Conservation (phyloP, 768 basidiomycete genomes). For the Calvatia gigantea region DNA sequence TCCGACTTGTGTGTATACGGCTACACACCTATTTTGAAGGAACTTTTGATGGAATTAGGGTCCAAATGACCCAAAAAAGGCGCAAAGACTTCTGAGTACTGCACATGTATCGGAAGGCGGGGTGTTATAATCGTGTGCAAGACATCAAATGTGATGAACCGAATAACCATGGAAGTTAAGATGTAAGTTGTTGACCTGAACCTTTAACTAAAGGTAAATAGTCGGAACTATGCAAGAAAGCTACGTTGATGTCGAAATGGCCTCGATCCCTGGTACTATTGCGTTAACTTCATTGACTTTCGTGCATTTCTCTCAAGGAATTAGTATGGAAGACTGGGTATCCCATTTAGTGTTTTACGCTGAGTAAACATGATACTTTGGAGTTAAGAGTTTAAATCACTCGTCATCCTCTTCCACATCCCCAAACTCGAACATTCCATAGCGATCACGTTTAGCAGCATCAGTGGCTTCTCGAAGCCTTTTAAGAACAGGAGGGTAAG, state of each 20-base stretch:
- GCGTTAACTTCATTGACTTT: too few species aligned
- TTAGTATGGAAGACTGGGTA: too few species aligned
- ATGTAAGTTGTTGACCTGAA: not conserved
- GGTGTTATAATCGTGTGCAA: slow-evolving; percentile 74
- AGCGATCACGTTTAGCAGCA: slow-evolving; percentile 69
- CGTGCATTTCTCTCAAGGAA: too few species aligned
- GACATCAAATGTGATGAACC: slow-evolving; percentile 75
- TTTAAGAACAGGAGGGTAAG: slow-evolving; percentile 67
- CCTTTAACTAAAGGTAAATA: too few species aligned
- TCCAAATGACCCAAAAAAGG: slow-evolving; percentile 63
- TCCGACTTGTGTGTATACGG: not conserved
- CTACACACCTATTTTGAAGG: slow-evolving; percentile 57
- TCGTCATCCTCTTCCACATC: slow-evolving; percentile 83
- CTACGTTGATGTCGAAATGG: too few species aligned
- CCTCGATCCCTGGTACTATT: not conserved
- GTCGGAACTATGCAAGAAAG: too few species aligned
- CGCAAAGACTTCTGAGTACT: slow-evolving; percentile 61
- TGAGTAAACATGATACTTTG: not conserved
- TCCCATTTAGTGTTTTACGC: too few species aligned
- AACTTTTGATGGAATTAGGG: slow-evolving; percentile 45
- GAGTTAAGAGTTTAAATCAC: not conserved
- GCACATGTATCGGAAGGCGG: slow-evolving; percentile 62
- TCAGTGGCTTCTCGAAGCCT: slow-evolving; percentile 58
- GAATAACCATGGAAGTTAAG: slow-evolving; percentile 32
- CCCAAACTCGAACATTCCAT: slow-evolving; percentile 90